Evolutionary conservation across 768 basidiomycete genomes (phyloP), one percentile per base, ranked within the genome.

Genomic region (Suillus alpinus): DNA sequence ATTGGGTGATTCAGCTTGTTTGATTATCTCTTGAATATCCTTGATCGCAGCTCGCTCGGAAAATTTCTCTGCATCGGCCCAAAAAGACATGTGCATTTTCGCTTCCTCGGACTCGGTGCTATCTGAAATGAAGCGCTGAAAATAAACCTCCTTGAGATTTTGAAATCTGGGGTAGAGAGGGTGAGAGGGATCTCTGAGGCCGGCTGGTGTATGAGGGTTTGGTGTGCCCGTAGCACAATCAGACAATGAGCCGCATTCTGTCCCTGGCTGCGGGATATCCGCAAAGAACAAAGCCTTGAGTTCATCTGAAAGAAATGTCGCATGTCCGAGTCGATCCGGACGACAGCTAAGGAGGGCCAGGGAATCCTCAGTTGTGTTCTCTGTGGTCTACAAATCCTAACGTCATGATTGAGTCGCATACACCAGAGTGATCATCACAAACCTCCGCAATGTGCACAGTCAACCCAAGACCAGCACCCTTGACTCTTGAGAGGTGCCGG

Each of bases 401-500:
- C 18, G 23, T n/a, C n/a, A 14, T 32, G n/a, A n/a, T 26, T 14
- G 32, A 26, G 5, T n/a, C 7, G 8, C 6, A 31, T 31, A n/a
- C 10, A 56, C 6, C 20, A 32, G 26, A 23, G 36, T n/a, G 44
- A 12, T 43, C 4, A 58, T 31, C 10, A 67, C 73, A n/a, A 61
- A 88, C 90, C 81, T 95, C 92, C 2, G 92, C 91, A 56, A 94
- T 87, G 71, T 94, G 92, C 40, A 94, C 70, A 0, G 92, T 94
- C n/a, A 92, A 66, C 2, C 86, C 81, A 8, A 94, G 71, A 0
- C 89, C 90, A 1, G 81, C 85, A 40, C 69, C 76, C 59, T 81
- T 85, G 1, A 83, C 90, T 50, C 76, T 73, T 12, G 70, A 71
- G 66, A 93, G 84, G 61, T 83, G 77, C 26, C 75, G 74, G 18